These are phyloP conservation scores for Acacia pycnantha DNA, from an alignment of 331 rosid genomes.

Conservation along the genomic window DNA sequence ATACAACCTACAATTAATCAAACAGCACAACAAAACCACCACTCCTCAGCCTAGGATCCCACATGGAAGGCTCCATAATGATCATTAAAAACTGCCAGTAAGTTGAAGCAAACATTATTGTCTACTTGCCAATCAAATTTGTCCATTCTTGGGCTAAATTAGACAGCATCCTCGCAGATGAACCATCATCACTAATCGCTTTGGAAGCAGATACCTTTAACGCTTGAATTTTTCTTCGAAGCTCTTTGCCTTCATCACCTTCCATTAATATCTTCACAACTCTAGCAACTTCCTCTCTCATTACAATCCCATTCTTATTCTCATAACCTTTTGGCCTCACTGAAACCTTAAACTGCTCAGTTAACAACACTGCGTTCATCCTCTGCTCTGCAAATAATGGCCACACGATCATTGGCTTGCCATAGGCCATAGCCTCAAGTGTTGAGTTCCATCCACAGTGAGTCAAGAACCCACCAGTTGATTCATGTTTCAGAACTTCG, in stretches of 20 bases:
- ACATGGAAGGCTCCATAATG: too few species aligned
- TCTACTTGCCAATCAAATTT: neutral
- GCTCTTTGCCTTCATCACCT: neutral
- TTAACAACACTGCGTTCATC: neutral
- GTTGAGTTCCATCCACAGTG: slow-evolving; percentile 2
- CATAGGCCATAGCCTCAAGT: neutral
- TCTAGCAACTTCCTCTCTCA: neutral
- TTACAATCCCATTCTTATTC: neutral
- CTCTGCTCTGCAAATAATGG: neutral
- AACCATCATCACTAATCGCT: neutral
- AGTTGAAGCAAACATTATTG: too few species aligned
- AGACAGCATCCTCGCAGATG: neutral
- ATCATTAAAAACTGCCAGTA: too few species aligned
- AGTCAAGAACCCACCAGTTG: neutral
- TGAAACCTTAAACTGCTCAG: neutral
- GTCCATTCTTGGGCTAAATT: neutral
- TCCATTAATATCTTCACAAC: neutral
- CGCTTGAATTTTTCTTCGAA: neutral
- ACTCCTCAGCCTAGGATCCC: too few species aligned
- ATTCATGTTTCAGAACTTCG: neutral
- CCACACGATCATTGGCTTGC: slow-evolving; percentile 2
- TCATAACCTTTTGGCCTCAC: neutral
- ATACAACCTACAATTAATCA: too few species aligned
- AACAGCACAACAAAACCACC: too few species aligned
- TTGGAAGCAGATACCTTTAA: neutral